Percentiles rank a stretch among this genome's conserved stretches.
These are phyloP conservation scores for Paramecium pentaurelia DNA, from an alignment of 73 alveolate genomes.

Conservation along the genomic window DNA sequence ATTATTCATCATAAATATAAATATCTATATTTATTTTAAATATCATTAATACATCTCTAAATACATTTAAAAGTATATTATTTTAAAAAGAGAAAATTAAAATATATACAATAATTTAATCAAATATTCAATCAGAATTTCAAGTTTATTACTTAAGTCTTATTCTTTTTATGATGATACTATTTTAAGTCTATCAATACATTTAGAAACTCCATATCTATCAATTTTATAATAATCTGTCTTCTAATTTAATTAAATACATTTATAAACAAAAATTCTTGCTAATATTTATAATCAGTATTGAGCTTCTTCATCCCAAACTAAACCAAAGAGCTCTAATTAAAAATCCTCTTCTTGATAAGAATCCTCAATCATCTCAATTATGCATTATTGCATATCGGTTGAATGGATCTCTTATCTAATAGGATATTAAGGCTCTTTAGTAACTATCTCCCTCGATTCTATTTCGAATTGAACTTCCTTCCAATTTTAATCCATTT, in stretches of 20 bases:
- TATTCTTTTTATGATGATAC: no score
- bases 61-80: no score
- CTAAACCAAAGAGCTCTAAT: background rate
- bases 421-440: background rate
- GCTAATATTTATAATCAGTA: background rate
- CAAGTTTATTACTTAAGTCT: no score
- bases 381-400: background rate
- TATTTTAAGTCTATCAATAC: no score
- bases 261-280: background rate
- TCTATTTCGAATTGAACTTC: background rate
- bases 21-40: no score
- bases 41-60: no score
- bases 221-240: no score
- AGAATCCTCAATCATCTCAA: background rate
- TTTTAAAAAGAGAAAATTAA: no score
- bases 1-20: background rate
- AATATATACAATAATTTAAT: no score
- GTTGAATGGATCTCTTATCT: background rate
- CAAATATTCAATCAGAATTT: no score
- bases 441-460: background rate
- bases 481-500: background rate
- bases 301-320: conserved; percentile 16
- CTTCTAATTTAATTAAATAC: background rate
- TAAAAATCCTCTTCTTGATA: background rate
- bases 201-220: no score